These are phyloP conservation scores for Trichophyton verrucosum DNA, from an alignment of 2,329 filamentous ascomycete genomes.

Conservation along the genomic window DNA sequence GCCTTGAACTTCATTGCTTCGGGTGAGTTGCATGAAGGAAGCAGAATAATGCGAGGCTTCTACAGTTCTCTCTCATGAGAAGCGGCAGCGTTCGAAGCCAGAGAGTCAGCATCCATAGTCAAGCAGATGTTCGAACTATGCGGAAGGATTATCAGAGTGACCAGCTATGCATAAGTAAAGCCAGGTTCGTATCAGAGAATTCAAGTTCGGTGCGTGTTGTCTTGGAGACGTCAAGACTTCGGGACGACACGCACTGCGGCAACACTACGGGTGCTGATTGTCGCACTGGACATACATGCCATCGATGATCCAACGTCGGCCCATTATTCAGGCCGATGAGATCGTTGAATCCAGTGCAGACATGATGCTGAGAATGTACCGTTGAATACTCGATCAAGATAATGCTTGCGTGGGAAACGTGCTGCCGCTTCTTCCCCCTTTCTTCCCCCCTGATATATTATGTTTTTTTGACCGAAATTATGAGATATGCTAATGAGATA, in stretches of 20 bases:
- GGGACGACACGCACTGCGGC: slow-evolving; percentile 24
- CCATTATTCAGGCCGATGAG: slow-evolving; percentile 17
- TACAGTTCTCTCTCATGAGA: slow-evolving; percentile 23
- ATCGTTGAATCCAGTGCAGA: slow-evolving; percentile 17
- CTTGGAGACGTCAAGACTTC: slow-evolving; percentile 7
- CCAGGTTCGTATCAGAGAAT: slow-evolving; percentile 18
- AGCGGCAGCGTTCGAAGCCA: slow-evolving; percentile 46
- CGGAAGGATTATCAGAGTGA: neutral
- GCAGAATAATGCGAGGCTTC: slow-evolving; percentile 19
- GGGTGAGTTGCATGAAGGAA: slow-evolving; percentile 55
- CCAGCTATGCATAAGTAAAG: slow-evolving; percentile 11
- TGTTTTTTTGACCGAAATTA: slow-evolving; percentile 12
- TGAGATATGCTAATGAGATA: slow-evolving; percentile 28
- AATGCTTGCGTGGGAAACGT: slow-evolving; percentile 98
- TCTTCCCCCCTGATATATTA: slow-evolving; percentile 19
- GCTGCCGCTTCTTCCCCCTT: slow-evolving; percentile 61
- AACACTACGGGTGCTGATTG: slow-evolving; percentile 79
- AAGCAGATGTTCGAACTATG: neutral
- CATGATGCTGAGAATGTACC: slow-evolving; percentile 87
- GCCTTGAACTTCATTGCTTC: slow-evolving; percentile 84
- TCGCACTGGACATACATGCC: slow-evolving; percentile 18
- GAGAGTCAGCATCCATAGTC: neutral
- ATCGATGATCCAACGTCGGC: slow-evolving; percentile 41
- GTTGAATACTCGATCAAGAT: slow-evolving; percentile 94
- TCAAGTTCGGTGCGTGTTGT: slow-evolving; percentile 15